Conservation (phyloP, 441 rosid genomes). For the Manihot esculenta region DNA sequence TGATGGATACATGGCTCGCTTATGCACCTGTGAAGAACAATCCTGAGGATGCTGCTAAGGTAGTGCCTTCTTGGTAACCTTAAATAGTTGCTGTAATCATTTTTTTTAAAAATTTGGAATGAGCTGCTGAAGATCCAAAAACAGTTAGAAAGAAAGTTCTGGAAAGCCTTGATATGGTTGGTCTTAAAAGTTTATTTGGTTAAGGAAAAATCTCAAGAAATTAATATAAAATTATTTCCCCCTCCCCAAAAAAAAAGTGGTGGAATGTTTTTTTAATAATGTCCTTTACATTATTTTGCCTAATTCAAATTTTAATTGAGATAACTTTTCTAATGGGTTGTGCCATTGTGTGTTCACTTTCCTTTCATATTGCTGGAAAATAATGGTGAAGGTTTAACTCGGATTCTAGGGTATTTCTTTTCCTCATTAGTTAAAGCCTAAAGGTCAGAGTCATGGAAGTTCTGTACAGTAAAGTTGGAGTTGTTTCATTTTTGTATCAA, state of each 20-base stretch:
- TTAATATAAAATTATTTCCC: too few species aligned
- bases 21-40: slow-evolving; percentile 86
- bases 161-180: background rate
- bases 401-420: background rate
- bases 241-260: too few species aligned
- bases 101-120: slow-evolving; percentile 4
- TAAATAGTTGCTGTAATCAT: background rate
- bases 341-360: background rate
- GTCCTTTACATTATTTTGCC: background rate
- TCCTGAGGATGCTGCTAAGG: slow-evolving; percentile 62
- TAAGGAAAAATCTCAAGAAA: background rate
- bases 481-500: too few species aligned
- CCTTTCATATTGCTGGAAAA: background rate
- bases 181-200: background rate
- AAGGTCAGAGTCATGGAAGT: too few species aligned
- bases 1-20: slow-evolving; percentile 77
- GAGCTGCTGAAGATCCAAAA: background rate
- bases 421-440: too few species aligned
- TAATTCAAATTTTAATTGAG: background rate
- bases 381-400: background rate
- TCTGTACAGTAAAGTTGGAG: too few species aligned
- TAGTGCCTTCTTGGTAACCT: background rate
- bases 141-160: background rate
- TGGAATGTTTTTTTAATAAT: background rate
- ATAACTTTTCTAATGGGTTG: background rate